Conservation (phyloP, 176 grass and related monocot genomes). For the Sorghum bicolor region Sorghum_bicolor_NCBIv3 NC_012873.2:11753501-11754000, state of each 20-base stretch:
- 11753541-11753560: slow-evolving; percentile 8
- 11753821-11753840: background rate
- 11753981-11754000: too few species aligned
- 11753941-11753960: too few species aligned
- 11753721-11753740: background rate
- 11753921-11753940: too few species aligned
- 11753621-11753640: slow-evolving; percentile 5
- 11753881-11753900: slow-evolving; percentile 22
- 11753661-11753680: too few species aligned
- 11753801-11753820: background rate
- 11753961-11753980: too few species aligned
- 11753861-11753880: background rate
- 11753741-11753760: background rate
- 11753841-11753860: background rate
- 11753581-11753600: background rate
- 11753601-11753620: background rate
- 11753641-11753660: background rate
- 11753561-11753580: background rate
- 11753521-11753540: background rate
- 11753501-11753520: background rate
- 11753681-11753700: background rate
- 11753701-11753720: background rate
- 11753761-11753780: background rate
- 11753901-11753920: too few species aligned
- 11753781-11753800: background rate